These are phyloP conservation scores for Aspergillus luchuensis DNA, from an alignment of 2,329 filamentous ascomycete genomes.

Conservation along the genomic window DNA sequence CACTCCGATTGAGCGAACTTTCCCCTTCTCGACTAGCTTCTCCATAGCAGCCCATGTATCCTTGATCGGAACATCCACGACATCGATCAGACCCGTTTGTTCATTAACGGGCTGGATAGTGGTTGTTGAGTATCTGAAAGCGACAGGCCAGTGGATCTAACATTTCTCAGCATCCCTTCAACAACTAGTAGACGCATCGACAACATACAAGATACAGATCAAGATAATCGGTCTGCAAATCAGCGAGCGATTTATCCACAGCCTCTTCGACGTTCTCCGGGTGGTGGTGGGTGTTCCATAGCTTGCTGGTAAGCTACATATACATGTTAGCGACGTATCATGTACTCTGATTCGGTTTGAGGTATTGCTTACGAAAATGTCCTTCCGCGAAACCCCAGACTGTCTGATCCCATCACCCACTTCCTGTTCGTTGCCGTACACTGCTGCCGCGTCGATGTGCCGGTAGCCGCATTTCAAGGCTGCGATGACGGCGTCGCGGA, in stretches of 20 bases:
- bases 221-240: conserved; percentile 65
- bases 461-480: conserved; percentile 55
- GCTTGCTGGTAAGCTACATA: conserved; percentile 36
- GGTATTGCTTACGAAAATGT: conserved; percentile 15
- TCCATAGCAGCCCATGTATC: conserved; percentile 51
- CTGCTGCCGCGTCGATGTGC: conserved; percentile 54
- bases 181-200: neutral
- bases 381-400: conserved; percentile 35
- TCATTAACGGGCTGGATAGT: conserved; percentile 21
- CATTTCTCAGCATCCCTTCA: neutral
- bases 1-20: conserved; percentile 67
- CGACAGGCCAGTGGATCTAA: conserved; percentile 46
- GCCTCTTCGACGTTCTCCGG: conserved; percentile 42
- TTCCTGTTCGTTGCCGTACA: conserved; percentile 48
- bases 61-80: neutral
- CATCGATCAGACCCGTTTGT: conserved; percentile 15
- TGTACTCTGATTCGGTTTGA: too few relatives aligned
- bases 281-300: conserved; percentile 42
- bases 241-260: conserved; percentile 59
- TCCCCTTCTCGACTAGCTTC: conserved; percentile 56
- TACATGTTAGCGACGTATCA: too few relatives aligned
- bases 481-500: conserved; percentile 48
- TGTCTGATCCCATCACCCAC: conserved; percentile 46
- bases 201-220: conserved; percentile 58
- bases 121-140: conserved; percentile 21